Conservation (phyloP, 768 basidiomycete genomes). For the Tephrocybe sp. region DNA sequence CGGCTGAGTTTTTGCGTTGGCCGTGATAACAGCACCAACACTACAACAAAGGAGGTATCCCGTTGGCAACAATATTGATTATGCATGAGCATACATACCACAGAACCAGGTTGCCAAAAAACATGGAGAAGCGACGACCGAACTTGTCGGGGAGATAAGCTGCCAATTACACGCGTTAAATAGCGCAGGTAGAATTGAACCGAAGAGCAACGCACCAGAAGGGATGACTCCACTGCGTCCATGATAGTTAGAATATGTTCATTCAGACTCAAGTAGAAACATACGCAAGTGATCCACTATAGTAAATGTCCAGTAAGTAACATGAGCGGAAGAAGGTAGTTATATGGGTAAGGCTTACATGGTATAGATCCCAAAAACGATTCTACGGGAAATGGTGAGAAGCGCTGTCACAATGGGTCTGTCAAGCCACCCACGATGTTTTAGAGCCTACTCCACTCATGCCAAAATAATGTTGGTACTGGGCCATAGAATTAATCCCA, state of each 20-base stretch:
- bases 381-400: constrained; percentile 22
- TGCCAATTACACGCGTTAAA: constrained; percentile 11
- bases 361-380: constrained; percentile 55
- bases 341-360: constrained; percentile 29
- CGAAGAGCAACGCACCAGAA: constrained; percentile 29
- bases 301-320: not conserved
- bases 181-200: not conserved
- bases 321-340: constrained; percentile 5
- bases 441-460: constrained; percentile 39
- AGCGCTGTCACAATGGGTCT: not conserved
- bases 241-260: constrained; percentile 25
- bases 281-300: constrained; percentile 39
- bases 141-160: constrained; percentile 47
- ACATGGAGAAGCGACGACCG: constrained; percentile 50
- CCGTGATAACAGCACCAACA: constrained; percentile 46
- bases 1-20: constrained; percentile 40
- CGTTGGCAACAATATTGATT: no score
- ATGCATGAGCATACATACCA: constrained; percentile 33
- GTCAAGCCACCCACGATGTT: constrained; percentile 32
- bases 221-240: constrained; percentile 41
- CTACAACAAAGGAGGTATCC: no score
- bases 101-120: constrained; percentile 42
- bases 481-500: constrained; percentile 49
- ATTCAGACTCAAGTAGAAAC: constrained; percentile 14
- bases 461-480: constrained; percentile 47